Base-by-base conservation (phyloP, 1,139 yeast species). In the Pneumocystis wakefieldiae region DNA sequence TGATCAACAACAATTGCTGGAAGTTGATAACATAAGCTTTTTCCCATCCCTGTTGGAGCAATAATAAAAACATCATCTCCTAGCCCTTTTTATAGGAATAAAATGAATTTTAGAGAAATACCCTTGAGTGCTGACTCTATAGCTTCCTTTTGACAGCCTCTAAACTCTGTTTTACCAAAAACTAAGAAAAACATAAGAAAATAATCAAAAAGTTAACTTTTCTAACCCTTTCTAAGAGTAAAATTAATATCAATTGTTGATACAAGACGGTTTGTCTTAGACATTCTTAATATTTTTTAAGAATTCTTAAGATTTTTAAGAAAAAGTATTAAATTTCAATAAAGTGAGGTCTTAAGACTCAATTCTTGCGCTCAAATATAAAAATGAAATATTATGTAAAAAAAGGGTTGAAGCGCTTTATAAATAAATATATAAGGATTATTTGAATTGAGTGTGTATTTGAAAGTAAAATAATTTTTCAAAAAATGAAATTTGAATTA, bases 31-130 rank as follows among this genome's bases (percentile, higher is more conserved):
- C 96, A 88, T 60, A 89, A 75, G 0, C 95, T 87, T 71, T 89
- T 89, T 66, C 97, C 97, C 65, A 95, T 95, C 62, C 96, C 96
- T 0, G 96, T 89, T 0, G 96, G 96, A 85, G 89, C 86, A 68
- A 89, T 77, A 1, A 89, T 96, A 75, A 89, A 85, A 0, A 85
- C 87, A 72, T 89, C 96, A 62, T 81, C 78, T 0, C 90, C 59
- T 57, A 29, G 3, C 14, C 12, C 1, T 37, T 19, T 37, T 57
- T 2, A 1, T 24, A 14, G 12, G 10, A 19, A 14, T 1, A 12
- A 24, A 37, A 10, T 2, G 12, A 19, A 19, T 12, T 17, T 1
- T 7, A 28, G 1, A 19, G 2, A 19, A 39, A 57, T 57, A 57
- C 59, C 88, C 7, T 77, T 73, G 41, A 88, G 74, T 0, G 91